Evolutionary conservation across 345 rosid species (phyloP), one percentile per base, ranked within the genome.

Genomic region (Acer campestre): DNA sequence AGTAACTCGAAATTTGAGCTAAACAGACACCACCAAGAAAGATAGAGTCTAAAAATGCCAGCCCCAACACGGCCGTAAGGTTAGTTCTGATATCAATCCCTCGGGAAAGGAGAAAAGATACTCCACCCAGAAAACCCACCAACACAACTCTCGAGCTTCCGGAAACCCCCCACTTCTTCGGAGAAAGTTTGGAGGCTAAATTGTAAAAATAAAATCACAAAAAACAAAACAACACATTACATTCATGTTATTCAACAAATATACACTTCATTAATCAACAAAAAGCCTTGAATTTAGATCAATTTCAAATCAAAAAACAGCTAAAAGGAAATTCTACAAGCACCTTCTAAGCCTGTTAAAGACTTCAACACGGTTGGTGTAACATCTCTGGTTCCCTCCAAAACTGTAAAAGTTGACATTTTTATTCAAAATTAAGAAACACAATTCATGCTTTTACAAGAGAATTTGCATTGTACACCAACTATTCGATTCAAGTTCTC

Each of bases 261-360:
- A 4, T 9, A 9, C 17, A 61, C 4, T 22, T 27, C 31, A 35
- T 9, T 65, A n/a, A 13, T 8, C 68, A 75, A 53, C 48, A 66
- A 11, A n/a, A 1, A 40, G 31, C 17, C 1, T 0, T 16, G 6
- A 17, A 64, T 16, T 1, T n/a, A 12, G 20, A 55, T 55, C 74
- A 64, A 64, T 51, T 53, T 71, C 17, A 7, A 29, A 75, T 68
- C 1, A 67, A 71, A 25, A 29, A 67, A 20, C 31, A 65, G 40
- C 17, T 58, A 63, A 46, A 23, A 44, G 17, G 16, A 9, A 22
- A 14, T 0, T 16, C 70, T 67, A 1, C 10, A 64, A 44, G 70
- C 67, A 95, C 98, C 98, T 85, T 90, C 97, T 83, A 95, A 81
- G 66, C 98, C 98, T 58, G 97, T 95, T 61, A 89, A 86, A 76